Conservation (phyloP, 352 stramenopile species). For the Blastocystis sp. region DNA sequence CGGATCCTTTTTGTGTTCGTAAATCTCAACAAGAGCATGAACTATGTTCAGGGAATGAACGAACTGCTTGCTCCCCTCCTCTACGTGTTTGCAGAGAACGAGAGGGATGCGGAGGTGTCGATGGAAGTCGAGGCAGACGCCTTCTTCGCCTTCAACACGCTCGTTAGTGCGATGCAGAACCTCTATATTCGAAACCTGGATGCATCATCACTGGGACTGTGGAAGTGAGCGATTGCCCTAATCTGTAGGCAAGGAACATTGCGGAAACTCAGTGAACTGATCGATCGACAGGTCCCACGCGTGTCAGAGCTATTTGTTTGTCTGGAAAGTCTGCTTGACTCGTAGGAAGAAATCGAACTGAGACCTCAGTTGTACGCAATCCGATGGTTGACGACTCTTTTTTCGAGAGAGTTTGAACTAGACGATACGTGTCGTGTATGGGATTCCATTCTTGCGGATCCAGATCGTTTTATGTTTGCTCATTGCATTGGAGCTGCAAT, state of each 20-base stretch:
- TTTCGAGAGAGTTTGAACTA: slow-evolving; percentile 73
- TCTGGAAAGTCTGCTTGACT: neutral
- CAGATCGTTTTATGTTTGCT: slow-evolving; percentile 74
- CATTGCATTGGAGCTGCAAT: slow-evolving; percentile 75
- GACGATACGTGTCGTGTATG: slow-evolving; percentile 77
- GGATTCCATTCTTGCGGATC: slow-evolving; percentile 74
- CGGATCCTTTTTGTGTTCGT: slow-evolving; percentile 76
- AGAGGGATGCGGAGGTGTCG: neutral
- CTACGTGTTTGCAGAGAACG: slow-evolving; percentile 70
- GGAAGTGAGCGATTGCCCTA: neutral
- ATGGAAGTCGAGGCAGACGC: slow-evolving; percentile 70
- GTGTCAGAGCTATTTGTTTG: neutral
- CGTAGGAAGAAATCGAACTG: slow-evolving; percentile 66
- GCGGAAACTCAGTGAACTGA: neutral
- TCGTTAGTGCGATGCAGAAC: slow-evolving; percentile 74
- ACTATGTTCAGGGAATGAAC: slow-evolving; percentile 84
- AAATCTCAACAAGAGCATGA: slow-evolving; percentile 75
- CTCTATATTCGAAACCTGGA: slow-evolving; percentile 69
- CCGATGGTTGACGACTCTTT: slow-evolving; percentile 77
- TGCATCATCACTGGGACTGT: slow-evolving; percentile 30
- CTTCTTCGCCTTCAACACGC: slow-evolving; percentile 73
- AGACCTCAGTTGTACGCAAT: slow-evolving; percentile 73
- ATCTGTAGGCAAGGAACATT: neutral
- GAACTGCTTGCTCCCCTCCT: slow-evolving; percentile 76
- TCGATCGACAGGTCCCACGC: neutral